Conservation (phyloP, 2,329 filamentous ascomycete genomes). For the Fusarium devonianum region DNA sequence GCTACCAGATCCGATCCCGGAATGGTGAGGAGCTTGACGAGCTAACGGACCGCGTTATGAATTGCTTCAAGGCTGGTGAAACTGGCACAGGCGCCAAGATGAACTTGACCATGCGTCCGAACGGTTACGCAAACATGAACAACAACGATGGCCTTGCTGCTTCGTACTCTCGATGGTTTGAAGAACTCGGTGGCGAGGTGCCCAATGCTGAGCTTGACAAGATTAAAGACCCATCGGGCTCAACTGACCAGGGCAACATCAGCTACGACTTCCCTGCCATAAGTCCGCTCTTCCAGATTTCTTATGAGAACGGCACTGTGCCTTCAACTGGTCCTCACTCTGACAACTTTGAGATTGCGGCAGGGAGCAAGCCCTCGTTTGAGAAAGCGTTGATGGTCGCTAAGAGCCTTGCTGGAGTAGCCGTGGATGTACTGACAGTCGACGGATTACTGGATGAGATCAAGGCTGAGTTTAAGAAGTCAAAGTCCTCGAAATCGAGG, state of each 20-base stretch:
- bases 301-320: constrained; percentile 32
- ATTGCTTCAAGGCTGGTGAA: constrained; percentile 41
- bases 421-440: constrained; percentile 54
- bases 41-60: constrained; percentile 33
- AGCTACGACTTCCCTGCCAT: constrained; percentile 42
- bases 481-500: constrained; percentile 2
- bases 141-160: constrained; percentile 40
- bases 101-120: constrained; percentile 46
- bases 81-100: constrained; percentile 44
- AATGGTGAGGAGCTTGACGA: constrained; percentile 41
- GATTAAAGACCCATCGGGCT: constrained; percentile 31
- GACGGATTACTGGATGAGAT: constrained; percentile 49
- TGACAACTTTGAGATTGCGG: constrained; percentile 58
- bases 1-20: constrained; percentile 63
- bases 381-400: constrained; percentile 54
- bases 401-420: constrained; percentile 57
- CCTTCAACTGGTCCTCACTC: constrained; percentile 56
- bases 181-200: constrained; percentile 33
- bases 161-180: constrained; percentile 36
- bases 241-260: constrained; percentile 44
- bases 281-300: constrained; percentile 39
- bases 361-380: constrained; percentile 57
- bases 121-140: constrained; percentile 45
- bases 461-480: constrained; percentile 32
- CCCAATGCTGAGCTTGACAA: constrained; percentile 40